Evolutionary conservation across 768 basidiomycete genomes (phyloP).

Genomic region (Mycena indigotica): DNA sequence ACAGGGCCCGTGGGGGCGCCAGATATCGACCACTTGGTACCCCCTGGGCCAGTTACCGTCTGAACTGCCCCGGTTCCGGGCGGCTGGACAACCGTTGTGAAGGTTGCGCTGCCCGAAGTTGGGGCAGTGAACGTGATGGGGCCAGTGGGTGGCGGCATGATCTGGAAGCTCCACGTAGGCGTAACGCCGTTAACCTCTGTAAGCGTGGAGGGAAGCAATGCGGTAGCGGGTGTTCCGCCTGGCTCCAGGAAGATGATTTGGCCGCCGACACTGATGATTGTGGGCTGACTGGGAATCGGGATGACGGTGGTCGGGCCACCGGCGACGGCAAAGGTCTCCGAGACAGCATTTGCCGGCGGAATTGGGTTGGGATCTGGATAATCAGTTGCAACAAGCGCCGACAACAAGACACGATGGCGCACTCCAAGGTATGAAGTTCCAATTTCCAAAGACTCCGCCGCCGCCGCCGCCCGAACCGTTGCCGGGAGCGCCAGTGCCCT

Average conservation of each 20-base stretch:
- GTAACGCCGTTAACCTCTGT: not conserved
- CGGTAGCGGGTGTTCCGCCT: not conserved
- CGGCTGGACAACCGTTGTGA: slow-evolving; percentile 1
- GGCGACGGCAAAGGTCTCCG: not conserved
- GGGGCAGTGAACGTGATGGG: slow-evolving; percentile 10
- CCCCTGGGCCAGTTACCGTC: slow-evolving; percentile 4
- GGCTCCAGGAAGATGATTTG: not conserved
- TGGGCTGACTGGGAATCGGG: not conserved
- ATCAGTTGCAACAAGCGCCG: not conserved
- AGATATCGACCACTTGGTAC: not conserved
- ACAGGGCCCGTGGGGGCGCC: not conserved
- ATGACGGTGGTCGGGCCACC: not conserved
- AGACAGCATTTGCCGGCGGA: not conserved
- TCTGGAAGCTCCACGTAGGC: not conserved
- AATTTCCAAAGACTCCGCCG: not conserved
- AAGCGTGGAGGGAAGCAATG: not conserved
- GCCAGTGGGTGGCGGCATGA: not conserved
- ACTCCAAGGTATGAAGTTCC: not conserved
- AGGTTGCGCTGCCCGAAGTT: not conserved
- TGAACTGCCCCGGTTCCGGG: not conserved
- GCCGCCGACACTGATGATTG: not conserved
- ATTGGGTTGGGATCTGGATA: not conserved
- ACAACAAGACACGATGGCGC: not conserved
- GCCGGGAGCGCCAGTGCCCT: not conserved
- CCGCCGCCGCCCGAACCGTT: not conserved